Evolutionary conservation across 495 filamentous ascomycete genomes (phyloP), one percentile per base, ranked within the genome.

Genomic region (Lentithecium fluviatile): DNA sequence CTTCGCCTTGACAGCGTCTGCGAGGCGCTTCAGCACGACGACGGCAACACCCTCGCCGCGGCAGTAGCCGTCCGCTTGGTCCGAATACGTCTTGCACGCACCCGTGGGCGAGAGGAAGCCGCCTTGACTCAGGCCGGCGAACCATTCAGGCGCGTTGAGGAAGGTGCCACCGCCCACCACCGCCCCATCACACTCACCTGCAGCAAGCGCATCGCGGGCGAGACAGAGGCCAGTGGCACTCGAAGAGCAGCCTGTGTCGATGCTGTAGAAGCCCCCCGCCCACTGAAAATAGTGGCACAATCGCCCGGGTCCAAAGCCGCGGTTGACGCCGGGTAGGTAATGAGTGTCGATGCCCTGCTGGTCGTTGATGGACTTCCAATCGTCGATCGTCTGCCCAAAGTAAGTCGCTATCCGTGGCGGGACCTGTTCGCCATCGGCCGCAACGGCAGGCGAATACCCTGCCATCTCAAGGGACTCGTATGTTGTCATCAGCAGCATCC

Each of bases 381-480:
- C 71, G 38, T 71, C 53, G 51, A 64, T 71, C 25, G 72, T 70
- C 12, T 52, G 60, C 8, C 73, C 75, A 57, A 66, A 69, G 57
- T 72, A 75, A n/a, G 70, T 65, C 20, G 71, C 74, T 4, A 74
- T 70, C n/a, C 67, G 56, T 29, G 17, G 11, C 6, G 15, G 11
- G 19, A 62, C 56, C 5, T 42, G 53, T 32, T 69, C 42, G 8
- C 60, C 64, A 10, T 69, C n/a, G n/a, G n/a, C n/a, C n/a, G n/a
- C n/a, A n/a, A n/a, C 69, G 19, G 66, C 65, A n/a, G 72, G 64
- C 11, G 53, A 38, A 36, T 73, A 70, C 15, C 75, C 74, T 19
- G 73, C 71, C 32, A 57, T 56, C 58, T 78, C 75, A 11, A 78
- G 60, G 10, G 67, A 71, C 51, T 76, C 74, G 58, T 72, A 75